Conservation (phyloP, 129 eudicot species). For the Artemisia annua region DNA sequence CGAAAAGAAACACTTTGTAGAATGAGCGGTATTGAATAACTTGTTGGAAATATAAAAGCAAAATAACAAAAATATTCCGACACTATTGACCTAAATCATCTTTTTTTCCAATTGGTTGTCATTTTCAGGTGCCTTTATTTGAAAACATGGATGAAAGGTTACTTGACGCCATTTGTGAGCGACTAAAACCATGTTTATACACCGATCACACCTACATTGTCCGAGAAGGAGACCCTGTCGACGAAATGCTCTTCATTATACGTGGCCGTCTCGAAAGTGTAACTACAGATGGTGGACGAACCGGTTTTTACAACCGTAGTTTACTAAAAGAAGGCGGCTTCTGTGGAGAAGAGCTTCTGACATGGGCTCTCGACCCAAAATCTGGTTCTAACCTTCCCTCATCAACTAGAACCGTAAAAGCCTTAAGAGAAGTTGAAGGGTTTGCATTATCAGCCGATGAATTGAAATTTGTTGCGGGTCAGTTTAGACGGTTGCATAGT, state of each 20-base stretch:
- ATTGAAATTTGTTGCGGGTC: constrained; percentile 79
- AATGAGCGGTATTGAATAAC: background rate
- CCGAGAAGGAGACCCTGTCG: too few species aligned
- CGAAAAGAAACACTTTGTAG: background rate
- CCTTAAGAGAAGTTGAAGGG: constrained; percentile 81
- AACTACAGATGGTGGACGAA: constrained; percentile 89
- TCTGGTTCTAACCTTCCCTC: constrained; percentile 80
- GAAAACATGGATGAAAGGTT: too few species aligned
- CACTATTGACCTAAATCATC: background rate
- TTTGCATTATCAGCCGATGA: constrained; percentile 87
- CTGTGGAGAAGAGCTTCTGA: constrained; percentile 94
- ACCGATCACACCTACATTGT: too few species aligned
- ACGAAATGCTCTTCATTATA: too few species aligned
- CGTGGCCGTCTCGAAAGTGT: constrained; percentile 47
- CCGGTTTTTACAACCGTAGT: constrained; percentile 76
- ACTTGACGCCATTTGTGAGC: too few species aligned
- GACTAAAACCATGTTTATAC: too few species aligned
- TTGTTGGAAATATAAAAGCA: background rate
- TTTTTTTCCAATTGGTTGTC: background rate
- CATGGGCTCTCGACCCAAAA: constrained; percentile 90
- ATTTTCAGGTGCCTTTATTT: too few species aligned
- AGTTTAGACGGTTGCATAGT: constrained; percentile 90
- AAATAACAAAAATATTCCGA: background rate
- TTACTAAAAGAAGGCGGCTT: constrained; percentile 82
- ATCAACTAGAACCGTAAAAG: constrained; percentile 84